phyloP scores from a whole-genome alignment of 345 rosid genomes.

The Syzygium grande region DNA sequence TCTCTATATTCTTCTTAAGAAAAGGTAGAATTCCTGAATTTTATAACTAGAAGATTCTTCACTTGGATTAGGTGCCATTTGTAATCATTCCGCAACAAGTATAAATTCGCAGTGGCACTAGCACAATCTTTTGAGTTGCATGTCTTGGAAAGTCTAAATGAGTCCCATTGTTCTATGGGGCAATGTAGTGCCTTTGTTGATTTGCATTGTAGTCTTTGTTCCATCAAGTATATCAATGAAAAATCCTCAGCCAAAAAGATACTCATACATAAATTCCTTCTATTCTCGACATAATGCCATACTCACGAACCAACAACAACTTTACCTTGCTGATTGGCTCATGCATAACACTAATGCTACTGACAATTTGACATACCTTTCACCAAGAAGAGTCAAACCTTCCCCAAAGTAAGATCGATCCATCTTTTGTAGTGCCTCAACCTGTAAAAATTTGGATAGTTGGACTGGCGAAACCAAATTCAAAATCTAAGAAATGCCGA shows the following conservation, averaged over 20 bases:
- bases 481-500: not conserved
- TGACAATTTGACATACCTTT: conserved; percentile 35
- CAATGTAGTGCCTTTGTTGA: not conserved
- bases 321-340: not conserved
- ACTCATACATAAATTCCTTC: not conserved
- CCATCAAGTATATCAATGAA: too few relatives aligned
- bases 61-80: not conserved
- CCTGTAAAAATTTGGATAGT: conserved; percentile 24
- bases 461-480: not conserved
- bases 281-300: not conserved
- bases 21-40: not conserved
- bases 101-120: not conserved
- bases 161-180: not conserved
- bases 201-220: not conserved
- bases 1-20: not conserved
- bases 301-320: not conserved
- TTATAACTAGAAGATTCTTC: not conserved
- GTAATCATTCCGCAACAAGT: not conserved
- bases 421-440: conserved; percentile 51
- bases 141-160: not conserved
- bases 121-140: not conserved
- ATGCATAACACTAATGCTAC: not conserved
- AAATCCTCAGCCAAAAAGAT: not conserved
- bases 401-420: conserved; percentile 59
- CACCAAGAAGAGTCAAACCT: conserved; percentile 80